Evolutionary conservation across 495 filamentous ascomycete species (phyloP).

Genomic region (Usnea hakonensis): DNA sequence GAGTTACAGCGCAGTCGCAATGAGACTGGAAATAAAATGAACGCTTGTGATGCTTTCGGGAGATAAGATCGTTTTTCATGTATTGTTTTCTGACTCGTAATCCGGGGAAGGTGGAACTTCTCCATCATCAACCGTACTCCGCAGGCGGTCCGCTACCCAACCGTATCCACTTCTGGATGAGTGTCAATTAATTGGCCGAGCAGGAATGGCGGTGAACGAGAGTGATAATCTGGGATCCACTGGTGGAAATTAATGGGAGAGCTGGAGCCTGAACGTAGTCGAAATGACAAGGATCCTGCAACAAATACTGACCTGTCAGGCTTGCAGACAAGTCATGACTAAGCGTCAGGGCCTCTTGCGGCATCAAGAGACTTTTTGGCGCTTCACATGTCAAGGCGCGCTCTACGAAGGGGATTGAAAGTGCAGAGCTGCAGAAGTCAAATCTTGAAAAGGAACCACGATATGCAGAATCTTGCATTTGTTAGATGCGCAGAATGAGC

Average conservation of each 20-base stretch:
- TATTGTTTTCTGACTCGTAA: neutral
- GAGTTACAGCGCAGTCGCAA: neutral
- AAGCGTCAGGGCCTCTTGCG: neutral
- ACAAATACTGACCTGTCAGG: neutral
- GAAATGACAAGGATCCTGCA: neutral
- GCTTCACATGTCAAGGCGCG: neutral
- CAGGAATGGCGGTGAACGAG: constrained; percentile 3
- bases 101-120: neutral
- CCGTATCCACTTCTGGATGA: neutral
- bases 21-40: neutral
- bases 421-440: neutral
- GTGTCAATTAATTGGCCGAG: neutral
- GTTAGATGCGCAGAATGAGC: neutral
- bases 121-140: neutral
- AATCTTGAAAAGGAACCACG: neutral
- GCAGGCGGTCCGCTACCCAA: neutral
- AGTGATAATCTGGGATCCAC: neutral
- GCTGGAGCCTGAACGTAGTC: neutral
- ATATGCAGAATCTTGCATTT: neutral
- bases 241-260: neutral
- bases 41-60: neutral
- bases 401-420: neutral
- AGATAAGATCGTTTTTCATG: neutral
- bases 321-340: neutral
- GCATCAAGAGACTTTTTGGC: neutral